Base-by-base conservation (phyloP, 441 rosid genomes). In the Adansonia gregorii region DNA sequence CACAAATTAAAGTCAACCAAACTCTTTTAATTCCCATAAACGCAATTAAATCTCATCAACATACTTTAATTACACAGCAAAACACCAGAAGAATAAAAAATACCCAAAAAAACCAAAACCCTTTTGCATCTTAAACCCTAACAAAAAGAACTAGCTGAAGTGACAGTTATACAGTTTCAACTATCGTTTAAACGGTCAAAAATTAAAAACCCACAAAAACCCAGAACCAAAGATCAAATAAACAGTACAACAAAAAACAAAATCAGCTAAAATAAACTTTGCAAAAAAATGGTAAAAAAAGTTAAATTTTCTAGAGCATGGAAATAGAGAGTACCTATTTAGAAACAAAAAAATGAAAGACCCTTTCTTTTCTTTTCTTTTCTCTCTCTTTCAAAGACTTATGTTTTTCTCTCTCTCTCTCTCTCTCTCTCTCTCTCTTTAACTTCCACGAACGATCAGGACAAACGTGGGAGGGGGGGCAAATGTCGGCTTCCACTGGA, bases 401-500 rank as follows among this genome's bases (percentile, higher is more conserved):
- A 31, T 83, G 88, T 86, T 86, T 75, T 46, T 20, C 43, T 78
- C 72, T 74, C 72, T 72, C 71, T 74, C 78, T 74, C 68, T 74
- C 78, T 78, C 76, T 74, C 68, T 74, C 78, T 78, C 76, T 51
- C 20, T 79, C 78, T 83, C 56, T 73, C 55, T 69, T 76, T 27
- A 80, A 78, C 85, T 74, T 87, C 84, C 86, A 78, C 81, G 85
- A 81, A 86, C 88, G 87, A 93, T 87, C 90, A 84, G 78, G 83
- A 85, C 87, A 70, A 82, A 77, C 49, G 63, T n/a, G 4, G 27
- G 59, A 8, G 74, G 60, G 74, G 60, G 77, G 82, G 79, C 79
- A 3, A 27, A 63, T 79, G 86, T 81, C 87, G 90, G 87, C 84
- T 71, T 79, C 68, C 70, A 24, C 43, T 67, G 63, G 78, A 85